Conservation (phyloP, 164 flowering plant genomes). For the Nelumbo lutea region DNA sequence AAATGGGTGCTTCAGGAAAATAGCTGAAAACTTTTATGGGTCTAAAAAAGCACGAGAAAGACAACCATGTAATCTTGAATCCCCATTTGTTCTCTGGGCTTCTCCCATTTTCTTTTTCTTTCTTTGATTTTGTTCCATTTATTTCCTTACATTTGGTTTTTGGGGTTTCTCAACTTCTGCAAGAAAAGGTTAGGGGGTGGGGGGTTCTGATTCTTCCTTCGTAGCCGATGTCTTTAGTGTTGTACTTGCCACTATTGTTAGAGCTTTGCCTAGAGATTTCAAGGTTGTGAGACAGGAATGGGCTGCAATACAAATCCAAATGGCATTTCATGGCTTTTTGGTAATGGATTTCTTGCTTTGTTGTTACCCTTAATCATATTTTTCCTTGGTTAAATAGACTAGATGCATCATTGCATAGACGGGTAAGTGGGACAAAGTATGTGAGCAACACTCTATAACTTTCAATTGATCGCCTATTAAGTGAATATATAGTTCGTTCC, state of each 20-base stretch:
- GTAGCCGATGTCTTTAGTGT: conserved; percentile 38
- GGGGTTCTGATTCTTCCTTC: conserved; percentile 42
- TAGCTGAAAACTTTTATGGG: conserved; percentile 74
- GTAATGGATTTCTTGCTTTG: conserved; percentile 32
- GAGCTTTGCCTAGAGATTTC: conserved; percentile 78
- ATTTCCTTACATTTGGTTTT: conserved; percentile 1
- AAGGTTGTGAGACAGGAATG: conserved; percentile 69
- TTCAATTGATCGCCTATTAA: no score
- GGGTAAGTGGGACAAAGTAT: neutral
- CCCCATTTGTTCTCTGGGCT: neutral
- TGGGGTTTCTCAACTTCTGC: conserved; percentile 6
- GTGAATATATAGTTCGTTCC: no score
- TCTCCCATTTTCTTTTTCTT: neutral
- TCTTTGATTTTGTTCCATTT: conserved; percentile 1
- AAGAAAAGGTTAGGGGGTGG: conserved; percentile 39
- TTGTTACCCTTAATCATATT: neutral
- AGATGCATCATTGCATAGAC: neutral
- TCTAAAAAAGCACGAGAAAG: conserved; percentile 38
- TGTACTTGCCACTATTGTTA: conserved; percentile 66
- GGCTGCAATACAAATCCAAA: conserved; percentile 93
- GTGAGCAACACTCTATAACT: no score
- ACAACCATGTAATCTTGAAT: conserved; percentile 41
- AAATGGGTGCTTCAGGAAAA: conserved; percentile 85
- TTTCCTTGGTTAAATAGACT: neutral
- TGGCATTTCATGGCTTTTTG: conserved; percentile 80